Base-by-base conservation (phyloP, 192 early-diverging fungal genomes). In the Coemansia sp. region DNA sequence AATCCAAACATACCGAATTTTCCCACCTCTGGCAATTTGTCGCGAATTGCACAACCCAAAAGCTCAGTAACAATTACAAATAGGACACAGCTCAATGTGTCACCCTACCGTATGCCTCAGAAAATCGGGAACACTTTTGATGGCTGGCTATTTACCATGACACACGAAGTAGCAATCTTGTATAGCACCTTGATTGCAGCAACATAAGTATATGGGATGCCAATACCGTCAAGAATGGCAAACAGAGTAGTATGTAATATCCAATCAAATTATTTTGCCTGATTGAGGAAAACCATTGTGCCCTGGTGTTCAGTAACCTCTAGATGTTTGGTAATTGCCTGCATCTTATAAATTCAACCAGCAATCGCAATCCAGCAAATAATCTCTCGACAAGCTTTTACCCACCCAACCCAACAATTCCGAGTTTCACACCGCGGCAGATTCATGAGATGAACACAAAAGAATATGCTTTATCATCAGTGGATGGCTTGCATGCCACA, bases 221-320 rank as follows among this genome's bases (percentile, higher is more conserved):
- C 0, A 9, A 70, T 37, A 4, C 50, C 59, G 26, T 38, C 35
- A 1, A 63, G 55, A 1, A 70, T 56, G 1, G 22, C 26, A 29
- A 71, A 71, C 37, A 71, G 31, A 4, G 69, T 35, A 6, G 29
- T 31, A 22, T 71, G 69, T n/a, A 50, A 23, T 22, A 71, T 39
- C 3, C 62, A 45, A 12, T 71, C 61, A 22, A 54, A 71, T 0
- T 62, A 62, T 43, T 71, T 71, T 7, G 62, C 61, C 41, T 64
- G 61, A 21, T 71, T 55, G 0, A 71, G 62, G 45, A 71, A 64
- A 27, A 64, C 56, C 35, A 71, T 49, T 0, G n/a, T n/a, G n/a
- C 52, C 61, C 11, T 43, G 51, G 0, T 1, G 29, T 11, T 14
- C 2, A 0, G 22, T 19, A 7, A 11, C 3, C 14, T 64, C 62